Evolutionary conservation across 2,329 filamentous ascomycete genomes (phyloP), one percentile per base, ranked within the genome.

Genomic region (Parastagonospora nodorum): DNA sequence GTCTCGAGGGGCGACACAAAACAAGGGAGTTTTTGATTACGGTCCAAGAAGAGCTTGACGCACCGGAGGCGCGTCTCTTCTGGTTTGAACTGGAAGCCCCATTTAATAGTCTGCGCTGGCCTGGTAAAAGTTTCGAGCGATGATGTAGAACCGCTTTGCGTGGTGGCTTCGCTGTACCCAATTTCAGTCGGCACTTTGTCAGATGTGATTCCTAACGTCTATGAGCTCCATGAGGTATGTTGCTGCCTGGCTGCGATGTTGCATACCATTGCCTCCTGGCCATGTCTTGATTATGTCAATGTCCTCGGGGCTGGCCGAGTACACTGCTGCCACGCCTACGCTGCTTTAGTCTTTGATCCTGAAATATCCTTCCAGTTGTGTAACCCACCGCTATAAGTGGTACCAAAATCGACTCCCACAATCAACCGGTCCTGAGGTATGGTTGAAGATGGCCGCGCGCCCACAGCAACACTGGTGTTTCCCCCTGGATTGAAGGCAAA

Each of bases 121-220:
- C 67, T 63, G 27, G 51, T 27, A 12, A 49, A 45, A 33, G 58
- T 45, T 28, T 69, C 65, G 38, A 58, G 47, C 12, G 62, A 63
- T 33, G 56, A 50, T n/a, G 42, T 51, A 7, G 55, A 57, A 40
- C 44, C 51, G 42, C 58, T 56, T 14, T 48, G 45, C 5, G 53
- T 35, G 29, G 50, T 16, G 24, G 58, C 27, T 50, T 57, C 60
- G 31, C 54, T 79, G 58, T 88, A 87, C 46, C 78, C 74, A 49
- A 92, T 87, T 71, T 92, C 89, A 11, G 88, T 91, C 1, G 89
- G 89, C 2, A 92, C 89, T 78, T 93, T 93, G 77, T 93, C 89
- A 31, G 88, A 91, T n/a, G 89, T 92, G 74, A 92, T 90, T 36
- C 70, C 70, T 73, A 43, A 9, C 19, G 1, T 33, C 39, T 47